Evolutionary conservation across 345 rosid species (phyloP).

Genomic region (Populus pruinosa): DNA sequence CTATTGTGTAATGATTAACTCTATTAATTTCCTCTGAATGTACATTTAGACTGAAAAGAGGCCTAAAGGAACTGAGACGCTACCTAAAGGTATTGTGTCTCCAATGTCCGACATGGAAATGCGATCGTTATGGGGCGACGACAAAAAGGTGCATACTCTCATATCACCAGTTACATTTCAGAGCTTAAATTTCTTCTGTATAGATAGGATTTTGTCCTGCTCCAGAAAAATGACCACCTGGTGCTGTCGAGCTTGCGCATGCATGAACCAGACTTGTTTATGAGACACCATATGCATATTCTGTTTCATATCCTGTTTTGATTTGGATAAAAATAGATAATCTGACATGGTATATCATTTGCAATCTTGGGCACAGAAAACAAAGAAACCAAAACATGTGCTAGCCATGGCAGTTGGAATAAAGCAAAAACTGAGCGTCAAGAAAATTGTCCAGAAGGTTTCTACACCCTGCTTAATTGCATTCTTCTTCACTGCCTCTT

Average conservation of each 20-base stretch:
- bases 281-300: too few species aligned
- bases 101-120: conserved; percentile 65
- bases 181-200: too few species aligned
- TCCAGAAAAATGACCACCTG: too few species aligned
- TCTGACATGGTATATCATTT: not conserved
- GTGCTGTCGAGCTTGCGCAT: too few species aligned
- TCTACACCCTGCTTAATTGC: not conserved
- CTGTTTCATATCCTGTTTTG: too few species aligned
- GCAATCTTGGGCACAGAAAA: conserved; percentile 30
- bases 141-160: conserved; percentile 29
- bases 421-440: conserved; percentile 61
- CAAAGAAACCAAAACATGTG: conserved; percentile 43
- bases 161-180: not conserved
- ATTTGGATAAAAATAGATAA: too few species aligned
- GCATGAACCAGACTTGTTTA: too few species aligned
- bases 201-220: too few species aligned
- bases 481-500: not conserved
- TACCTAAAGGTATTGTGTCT: conserved; percentile 68
- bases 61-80: conserved; percentile 41
- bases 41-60: conserved; percentile 35
- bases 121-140: conserved; percentile 55
- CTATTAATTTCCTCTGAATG: not conserved
- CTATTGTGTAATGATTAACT: not conserved
- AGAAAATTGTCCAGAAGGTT: conserved; percentile 71
- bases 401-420: conserved; percentile 74